Percentiles rank a stretch among this genome's conserved stretches.
phyloP scores from a whole-genome alignment of 225 moss, liverwort and hornwort genomes.

The Bryoerythrophyllum caledonicum region DNA sequence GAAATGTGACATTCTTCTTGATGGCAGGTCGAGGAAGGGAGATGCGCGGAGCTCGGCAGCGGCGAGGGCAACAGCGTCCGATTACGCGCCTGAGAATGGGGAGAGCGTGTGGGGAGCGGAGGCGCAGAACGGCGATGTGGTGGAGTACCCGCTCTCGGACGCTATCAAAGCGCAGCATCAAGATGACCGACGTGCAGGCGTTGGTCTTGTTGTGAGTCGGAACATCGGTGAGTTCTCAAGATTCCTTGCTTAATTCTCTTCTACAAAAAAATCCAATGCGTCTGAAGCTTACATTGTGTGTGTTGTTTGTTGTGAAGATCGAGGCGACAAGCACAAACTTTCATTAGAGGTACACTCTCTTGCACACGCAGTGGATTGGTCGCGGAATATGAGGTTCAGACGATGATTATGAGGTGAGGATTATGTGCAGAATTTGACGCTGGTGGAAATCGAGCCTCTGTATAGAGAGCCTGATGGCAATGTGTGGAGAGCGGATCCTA shows the following conservation, averaged over 20 bases:
- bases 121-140: slow-evolving; percentile 72
- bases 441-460: slow-evolving; percentile 78
- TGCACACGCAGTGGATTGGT: slow-evolving; percentile 10
- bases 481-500: slow-evolving; percentile 71
- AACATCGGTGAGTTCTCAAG: slow-evolving; percentile 60
- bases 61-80: slow-evolving; percentile 47
- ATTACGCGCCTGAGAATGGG: slow-evolving; percentile 39
- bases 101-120: slow-evolving; percentile 49
- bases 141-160: slow-evolving; percentile 71
- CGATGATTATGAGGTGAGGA: slow-evolving; percentile 4
- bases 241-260: no score
- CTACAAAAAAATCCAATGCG: no score
- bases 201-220: slow-evolving; percentile 78
- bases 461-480: slow-evolving; percentile 61
- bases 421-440: slow-evolving; percentile 64
- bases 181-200: slow-evolving; percentile 69
- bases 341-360: slow-evolving; percentile 56
- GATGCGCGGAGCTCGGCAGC: slow-evolving; percentile 71
- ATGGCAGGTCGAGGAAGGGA: slow-evolving; percentile 64
- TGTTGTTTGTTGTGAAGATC: slow-evolving; percentile 39
- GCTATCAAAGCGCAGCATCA: slow-evolving; percentile 63
- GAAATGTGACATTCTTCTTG: no score
- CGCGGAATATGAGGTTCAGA: background rate
- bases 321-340: slow-evolving; percentile 74
- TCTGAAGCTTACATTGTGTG: background rate